These are phyloP conservation scores for Coemansia sp. DNA, from an alignment of 192 early-diverging fungal species.

Conservation along the genomic window DNA sequence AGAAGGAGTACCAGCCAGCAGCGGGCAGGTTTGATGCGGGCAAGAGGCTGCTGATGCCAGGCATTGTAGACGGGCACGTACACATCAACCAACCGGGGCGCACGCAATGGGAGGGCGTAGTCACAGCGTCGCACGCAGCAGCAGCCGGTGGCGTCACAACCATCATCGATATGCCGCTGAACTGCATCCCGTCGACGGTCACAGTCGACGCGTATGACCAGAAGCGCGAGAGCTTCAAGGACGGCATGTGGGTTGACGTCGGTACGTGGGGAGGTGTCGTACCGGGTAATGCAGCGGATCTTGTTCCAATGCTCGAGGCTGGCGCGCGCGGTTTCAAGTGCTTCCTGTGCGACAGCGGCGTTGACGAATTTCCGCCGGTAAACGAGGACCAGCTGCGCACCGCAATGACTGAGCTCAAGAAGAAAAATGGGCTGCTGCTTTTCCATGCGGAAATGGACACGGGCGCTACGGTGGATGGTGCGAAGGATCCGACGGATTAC, in stretches of 20 bases:
- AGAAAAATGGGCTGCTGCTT: conserved; percentile 59
- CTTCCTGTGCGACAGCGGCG: conserved; percentile 81
- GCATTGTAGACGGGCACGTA: conserved; percentile 76
- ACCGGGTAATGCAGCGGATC: conserved; percentile 68
- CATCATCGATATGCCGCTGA: conserved; percentile 82
- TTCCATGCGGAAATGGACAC: conserved; percentile 78
- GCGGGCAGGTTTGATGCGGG: conserved; percentile 57
- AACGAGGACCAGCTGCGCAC: conserved; percentile 63
- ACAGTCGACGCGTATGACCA: conserved; percentile 63
- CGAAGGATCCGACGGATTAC: conserved; percentile 60
- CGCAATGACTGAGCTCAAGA: conserved; percentile 66
- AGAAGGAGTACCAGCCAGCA: conserved; percentile 35
- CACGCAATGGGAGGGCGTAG: conserved; percentile 83
- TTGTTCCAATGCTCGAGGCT: conserved; percentile 61
- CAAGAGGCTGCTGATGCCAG: conserved; percentile 66
- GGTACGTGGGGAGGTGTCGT: conserved; percentile 80
- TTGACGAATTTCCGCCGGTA: conserved; percentile 82
- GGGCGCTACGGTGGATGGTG: conserved; percentile 29
- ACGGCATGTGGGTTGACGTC: conserved; percentile 75
- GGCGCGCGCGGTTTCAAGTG: conserved; percentile 83
- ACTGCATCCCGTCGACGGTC: conserved; percentile 84
- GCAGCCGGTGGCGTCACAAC: conserved; percentile 82
- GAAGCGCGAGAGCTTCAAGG: conserved; percentile 66
- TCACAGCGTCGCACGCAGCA: conserved; percentile 74
- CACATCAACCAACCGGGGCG: conserved; percentile 85